These are phyloP conservation scores for Croton setiger DNA, from an alignment of 441 rosid species.

Conservation along the genomic window DNA sequence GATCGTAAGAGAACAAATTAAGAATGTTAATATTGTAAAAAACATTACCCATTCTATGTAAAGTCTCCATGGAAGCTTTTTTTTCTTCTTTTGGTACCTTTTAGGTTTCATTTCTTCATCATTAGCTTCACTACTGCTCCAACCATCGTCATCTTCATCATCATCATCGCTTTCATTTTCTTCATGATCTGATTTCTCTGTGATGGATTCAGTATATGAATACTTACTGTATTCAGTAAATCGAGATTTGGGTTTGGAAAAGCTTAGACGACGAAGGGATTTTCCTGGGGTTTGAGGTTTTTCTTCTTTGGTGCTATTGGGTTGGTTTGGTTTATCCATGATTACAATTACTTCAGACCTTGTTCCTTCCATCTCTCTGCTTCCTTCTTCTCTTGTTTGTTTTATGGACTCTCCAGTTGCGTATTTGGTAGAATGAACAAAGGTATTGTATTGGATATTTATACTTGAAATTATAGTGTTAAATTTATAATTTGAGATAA, in stretches of 20 bases:
- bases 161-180: constrained; percentile 1
- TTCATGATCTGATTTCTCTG: not conserved
- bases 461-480: too few relatives aligned
- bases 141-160: not conserved
- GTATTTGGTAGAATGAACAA: too few relatives aligned
- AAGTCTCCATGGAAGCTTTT: not conserved
- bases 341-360: constrained; percentile 8
- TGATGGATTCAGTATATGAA: not conserved
- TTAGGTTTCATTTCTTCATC: constrained; percentile 1
- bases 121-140: not conserved
- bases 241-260: constrained; percentile 37
- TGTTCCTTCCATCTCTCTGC: constrained; percentile 8
- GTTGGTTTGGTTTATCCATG: not conserved
- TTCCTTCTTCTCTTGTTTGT: too few relatives aligned
- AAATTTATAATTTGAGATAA: too few relatives aligned
- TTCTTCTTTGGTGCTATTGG: constrained; percentile 1
- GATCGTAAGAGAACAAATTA: constrained; percentile 6
- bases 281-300: constrained; percentile 10
- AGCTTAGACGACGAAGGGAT: constrained; percentile 21
- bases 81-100: not conserved
- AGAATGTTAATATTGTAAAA: not conserved
- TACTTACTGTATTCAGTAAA: constrained; percentile 18
- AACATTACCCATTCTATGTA: constrained; percentile 6
- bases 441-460: too few relatives aligned
- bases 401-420: too few relatives aligned